Evolutionary conservation across 805 yeast species (phyloP), one percentile per base, ranked within the genome.

Genomic region (Candida argentea): DNA sequence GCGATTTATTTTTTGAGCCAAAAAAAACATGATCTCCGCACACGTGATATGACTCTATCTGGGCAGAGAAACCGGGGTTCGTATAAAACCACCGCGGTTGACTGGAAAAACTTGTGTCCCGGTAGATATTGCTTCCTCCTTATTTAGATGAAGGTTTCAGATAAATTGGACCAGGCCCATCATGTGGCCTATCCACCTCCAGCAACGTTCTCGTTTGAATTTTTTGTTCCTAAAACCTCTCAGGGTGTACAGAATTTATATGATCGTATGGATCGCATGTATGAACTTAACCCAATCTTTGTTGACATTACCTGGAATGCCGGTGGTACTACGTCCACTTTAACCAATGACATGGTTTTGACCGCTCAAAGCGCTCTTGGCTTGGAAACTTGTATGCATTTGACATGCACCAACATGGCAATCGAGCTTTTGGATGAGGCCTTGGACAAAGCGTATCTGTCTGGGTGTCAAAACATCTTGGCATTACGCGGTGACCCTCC

Each of bases 301-400:
- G 76, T 91, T 34, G 98, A 91, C 50, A 82, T 91, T 38, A 91
- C 98, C 1, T 91, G 98, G 98, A 89, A 89, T 47, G 98, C 98
- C 3, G 98, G 98, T 22, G 97, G 97, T 5, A 68, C 93, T 26
- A 57, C 80, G 27, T 76, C 93, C 5, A 73, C 75, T 24, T 60
- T 86, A 38, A 86, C 98, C 14, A 80, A 86, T 20, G 97, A 91
- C 40, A 78, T 91, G 71, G 93, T 91, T 4, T 72, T 85, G 41
- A 85, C 94, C 3, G 73, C 96, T 1, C 94, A 87, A 42, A 76
- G 87, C 3, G 87, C 85, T 3, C 63, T 87, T 31, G 96, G 96
- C 6, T 62, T 89, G 35, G 97, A 89, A 46, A 89, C 97, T 0
- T 91, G 97, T 52, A 87, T 91, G 95, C 98, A 91, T 54, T 65